Evolutionary conservation across 2,329 filamentous ascomycete species (phyloP).

Genomic region (Zopfia rhizophila): DNA sequence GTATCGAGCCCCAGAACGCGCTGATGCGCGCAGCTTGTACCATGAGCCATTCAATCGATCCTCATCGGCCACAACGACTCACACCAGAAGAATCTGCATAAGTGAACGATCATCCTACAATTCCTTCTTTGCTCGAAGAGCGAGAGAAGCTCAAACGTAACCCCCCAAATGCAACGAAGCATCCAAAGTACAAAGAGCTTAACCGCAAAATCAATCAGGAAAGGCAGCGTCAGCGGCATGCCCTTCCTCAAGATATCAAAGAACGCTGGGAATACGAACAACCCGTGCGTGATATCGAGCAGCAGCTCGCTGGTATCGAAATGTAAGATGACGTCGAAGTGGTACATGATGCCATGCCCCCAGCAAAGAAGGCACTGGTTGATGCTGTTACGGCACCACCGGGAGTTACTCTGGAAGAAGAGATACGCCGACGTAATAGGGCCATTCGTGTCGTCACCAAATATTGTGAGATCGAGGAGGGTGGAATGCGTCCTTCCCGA

Average conservation of each 20-base stretch:
- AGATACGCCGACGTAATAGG: constrained; percentile 14
- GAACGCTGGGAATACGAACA: constrained; percentile 4
- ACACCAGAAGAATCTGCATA: not conserved
- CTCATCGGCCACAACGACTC: not conserved
- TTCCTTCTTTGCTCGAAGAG: not conserved
- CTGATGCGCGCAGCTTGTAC: no score
- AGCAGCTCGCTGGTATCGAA: constrained; percentile 6
- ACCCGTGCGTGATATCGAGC: constrained; percentile 1
- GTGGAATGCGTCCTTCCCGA: constrained; percentile 10
- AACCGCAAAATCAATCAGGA: not conserved
- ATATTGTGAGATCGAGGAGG: constrained; percentile 24
- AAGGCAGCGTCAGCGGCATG: no score
- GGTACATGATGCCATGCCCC: no score
- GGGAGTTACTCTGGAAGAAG: no score
- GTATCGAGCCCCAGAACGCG: not conserved
- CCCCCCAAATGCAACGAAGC: not conserved
- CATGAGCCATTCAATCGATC: constrained; percentile 1
- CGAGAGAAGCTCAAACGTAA: not conserved
- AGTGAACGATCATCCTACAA: not conserved
- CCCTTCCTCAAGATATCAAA: no score
- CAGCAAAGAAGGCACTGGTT: no score
- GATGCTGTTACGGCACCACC: no score
- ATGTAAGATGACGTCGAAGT: no score
- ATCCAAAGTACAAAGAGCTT: constrained; percentile 3
- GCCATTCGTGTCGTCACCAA: constrained; percentile 15